phyloP scores from a whole-genome alignment of 148 eudicot species.

The Diospyros kaki region DNA sequence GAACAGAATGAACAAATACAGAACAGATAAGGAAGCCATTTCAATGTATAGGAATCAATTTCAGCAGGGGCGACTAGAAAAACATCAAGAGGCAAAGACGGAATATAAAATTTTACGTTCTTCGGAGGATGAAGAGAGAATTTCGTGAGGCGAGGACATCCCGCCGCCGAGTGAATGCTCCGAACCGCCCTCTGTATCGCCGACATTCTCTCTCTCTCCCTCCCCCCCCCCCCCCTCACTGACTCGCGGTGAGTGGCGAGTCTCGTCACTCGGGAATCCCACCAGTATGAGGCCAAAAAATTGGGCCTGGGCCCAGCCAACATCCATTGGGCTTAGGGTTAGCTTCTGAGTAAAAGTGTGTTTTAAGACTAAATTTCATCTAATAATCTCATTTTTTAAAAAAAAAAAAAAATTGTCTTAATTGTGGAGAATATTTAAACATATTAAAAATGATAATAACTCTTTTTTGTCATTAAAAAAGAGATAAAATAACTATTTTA shows the following conservation, averaged over 20 bases:
- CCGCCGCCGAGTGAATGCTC: constrained; percentile 32
- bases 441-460: no score
- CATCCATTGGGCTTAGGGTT: not conserved
- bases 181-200: constrained; percentile 27
- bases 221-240: not conserved
- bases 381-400: no score
- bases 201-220: constrained; percentile 19
- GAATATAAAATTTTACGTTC: constrained; percentile 35
- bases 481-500: no score
- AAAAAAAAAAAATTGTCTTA: no score
- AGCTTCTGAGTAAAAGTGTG: no score
- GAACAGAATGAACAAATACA: not conserved
- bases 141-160: constrained; percentile 57
- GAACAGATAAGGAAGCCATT: not conserved
- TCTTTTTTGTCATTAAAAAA: no score
- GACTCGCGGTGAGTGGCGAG: not conserved
- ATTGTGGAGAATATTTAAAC: no score
- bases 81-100: no score
- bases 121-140: constrained; percentile 62
- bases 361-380: no score
- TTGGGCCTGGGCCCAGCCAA: not conserved
- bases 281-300: not conserved
- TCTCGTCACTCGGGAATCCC: not conserved
- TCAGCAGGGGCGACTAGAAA: not conserved
- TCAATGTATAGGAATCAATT: not conserved